phyloP scores from a whole-genome alignment of 768 basidiomycete genomes.

The Agrocybe pediades region DNA sequence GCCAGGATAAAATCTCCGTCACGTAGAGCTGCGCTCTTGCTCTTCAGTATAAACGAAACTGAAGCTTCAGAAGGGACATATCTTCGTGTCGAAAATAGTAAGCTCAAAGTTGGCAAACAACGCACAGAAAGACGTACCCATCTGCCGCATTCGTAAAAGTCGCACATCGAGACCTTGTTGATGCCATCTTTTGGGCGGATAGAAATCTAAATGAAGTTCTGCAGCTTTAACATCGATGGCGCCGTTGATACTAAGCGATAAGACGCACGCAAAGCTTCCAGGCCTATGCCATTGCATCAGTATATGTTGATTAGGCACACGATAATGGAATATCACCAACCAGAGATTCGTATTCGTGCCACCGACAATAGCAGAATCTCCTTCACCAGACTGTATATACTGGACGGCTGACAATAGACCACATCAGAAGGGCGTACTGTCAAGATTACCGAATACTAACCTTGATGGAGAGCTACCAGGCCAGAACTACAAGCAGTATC shows the following conservation, averaged over 20 bases:
- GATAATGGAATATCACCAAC: slow-evolving; percentile 6
- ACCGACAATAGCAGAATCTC: slow-evolving; percentile 29
- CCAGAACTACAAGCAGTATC: slow-evolving; percentile 32
- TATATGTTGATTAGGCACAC: not conserved
- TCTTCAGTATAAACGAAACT: slow-evolving; percentile 30
- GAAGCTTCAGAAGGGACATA: slow-evolving; percentile 33
- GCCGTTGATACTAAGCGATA: not conserved
- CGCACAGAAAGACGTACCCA: slow-evolving; percentile 21
- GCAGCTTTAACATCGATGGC: not conserved
- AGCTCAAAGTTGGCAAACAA: not conserved
- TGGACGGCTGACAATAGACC: slow-evolving; percentile 20
- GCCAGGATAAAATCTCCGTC: slow-evolving; percentile 30
- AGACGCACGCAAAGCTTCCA: slow-evolving; percentile 23
- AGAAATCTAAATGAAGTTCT: slow-evolving; percentile 22
- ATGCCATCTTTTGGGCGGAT: slow-evolving; percentile 32
- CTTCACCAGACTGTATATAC: slow-evolving; percentile 25
- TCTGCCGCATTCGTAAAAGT: slow-evolving; percentile 33
- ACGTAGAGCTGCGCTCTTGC: slow-evolving; percentile 25
- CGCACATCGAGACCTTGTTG: slow-evolving; percentile 32
- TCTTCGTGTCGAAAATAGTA: slow-evolving; percentile 13
- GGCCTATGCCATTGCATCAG: slow-evolving; percentile 19
- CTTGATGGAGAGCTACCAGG: slow-evolving; percentile 29
- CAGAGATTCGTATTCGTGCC: slow-evolving; percentile 26
- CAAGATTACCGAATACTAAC: too few species aligned
- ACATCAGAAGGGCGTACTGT: not conserved